Evolutionary conservation across 2,329 filamentous ascomycete genomes (phyloP).

Genomic region (Uncinocarpus reesii): DNA sequence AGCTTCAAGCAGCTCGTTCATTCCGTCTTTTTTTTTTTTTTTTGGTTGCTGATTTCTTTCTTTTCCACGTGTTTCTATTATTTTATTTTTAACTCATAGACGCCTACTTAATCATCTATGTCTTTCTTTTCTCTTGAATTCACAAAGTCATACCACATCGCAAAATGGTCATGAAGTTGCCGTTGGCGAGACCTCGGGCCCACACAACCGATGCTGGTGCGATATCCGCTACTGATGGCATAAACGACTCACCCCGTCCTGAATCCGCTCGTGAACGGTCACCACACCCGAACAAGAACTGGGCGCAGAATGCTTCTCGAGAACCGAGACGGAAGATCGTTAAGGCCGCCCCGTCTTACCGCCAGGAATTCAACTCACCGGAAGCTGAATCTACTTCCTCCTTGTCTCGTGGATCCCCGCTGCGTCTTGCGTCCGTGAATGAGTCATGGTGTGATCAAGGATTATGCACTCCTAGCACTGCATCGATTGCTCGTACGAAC

Average conservation of each 20-base stretch:
- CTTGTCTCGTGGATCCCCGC: conserved; percentile 5
- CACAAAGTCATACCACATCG: too few relatives aligned
- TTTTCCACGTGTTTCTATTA: conserved; percentile 12
- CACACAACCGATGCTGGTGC: conserved; percentile 15
- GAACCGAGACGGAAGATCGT: conserved; percentile 1
- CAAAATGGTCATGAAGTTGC: conserved; percentile 25
- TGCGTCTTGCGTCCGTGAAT: conserved; percentile 15
- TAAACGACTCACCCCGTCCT: not conserved
- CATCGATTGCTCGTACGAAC: conserved; percentile 30
- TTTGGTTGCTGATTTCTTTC: conserved; percentile 7
- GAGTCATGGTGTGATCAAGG: conserved; percentile 33
- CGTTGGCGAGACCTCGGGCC: conserved; percentile 25
- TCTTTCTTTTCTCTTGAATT: not conserved
- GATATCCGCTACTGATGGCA: not conserved
- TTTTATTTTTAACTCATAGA: conserved; percentile 12
- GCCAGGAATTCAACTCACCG: not conserved
- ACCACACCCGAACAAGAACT: not conserved
- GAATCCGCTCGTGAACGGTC: not conserved
- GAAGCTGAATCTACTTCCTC: not conserved
- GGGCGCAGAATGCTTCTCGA: not conserved
- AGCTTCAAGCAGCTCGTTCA: conserved; percentile 9
- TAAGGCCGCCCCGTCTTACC: not conserved
- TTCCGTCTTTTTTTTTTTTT: conserved; percentile 9
- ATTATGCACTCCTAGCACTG: conserved; percentile 65
- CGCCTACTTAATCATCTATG: conserved; percentile 9